Evolutionary conservation across 257 asterid species (phyloP).

Genomic region (Avicennia marina): DNA sequence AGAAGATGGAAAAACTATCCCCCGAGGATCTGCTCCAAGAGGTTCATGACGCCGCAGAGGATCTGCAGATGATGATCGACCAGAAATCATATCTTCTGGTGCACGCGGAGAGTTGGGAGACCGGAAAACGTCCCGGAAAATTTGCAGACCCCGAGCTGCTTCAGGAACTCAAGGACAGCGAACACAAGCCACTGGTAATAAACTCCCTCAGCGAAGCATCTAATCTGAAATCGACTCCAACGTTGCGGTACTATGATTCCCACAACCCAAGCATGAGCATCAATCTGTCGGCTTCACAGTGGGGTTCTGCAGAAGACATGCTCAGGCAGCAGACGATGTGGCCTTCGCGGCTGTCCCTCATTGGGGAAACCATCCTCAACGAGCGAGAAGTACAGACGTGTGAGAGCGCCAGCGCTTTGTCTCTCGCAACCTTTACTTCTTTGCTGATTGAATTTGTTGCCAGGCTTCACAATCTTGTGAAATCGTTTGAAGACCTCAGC

Average conservation of each 20-base stretch:
- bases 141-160: constrained; percentile 51
- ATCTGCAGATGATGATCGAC: constrained; percentile 74
- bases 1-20: constrained; percentile 84
- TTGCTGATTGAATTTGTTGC: constrained; percentile 90
- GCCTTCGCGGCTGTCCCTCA: constrained; percentile 89
- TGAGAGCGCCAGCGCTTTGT: constrained; percentile 89
- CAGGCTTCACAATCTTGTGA: constrained; percentile 80
- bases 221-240: constrained; percentile 41
- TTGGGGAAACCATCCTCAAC: constrained; percentile 59
- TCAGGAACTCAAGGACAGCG: constrained; percentile 67
- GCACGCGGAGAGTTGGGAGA: constrained; percentile 78
- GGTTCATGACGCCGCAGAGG: constrained; percentile 88
- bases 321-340: constrained; percentile 67
- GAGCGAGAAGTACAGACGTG: constrained; percentile 81
- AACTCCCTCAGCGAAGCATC: constrained; percentile 51
- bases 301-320: constrained; percentile 62
- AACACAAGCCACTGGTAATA: constrained; percentile 37
- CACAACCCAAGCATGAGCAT: constrained; percentile 38
- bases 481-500: constrained; percentile 64
- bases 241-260: constrained; percentile 33
- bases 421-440: constrained; percentile 77
- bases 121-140: constrained; percentile 45
- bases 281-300: constrained; percentile 47
- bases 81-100: constrained; percentile 83
- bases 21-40: constrained; percentile 53